Base-by-base conservation (phyloP, 306 rosid species). In the Acacia crassicarpa region DNA sequence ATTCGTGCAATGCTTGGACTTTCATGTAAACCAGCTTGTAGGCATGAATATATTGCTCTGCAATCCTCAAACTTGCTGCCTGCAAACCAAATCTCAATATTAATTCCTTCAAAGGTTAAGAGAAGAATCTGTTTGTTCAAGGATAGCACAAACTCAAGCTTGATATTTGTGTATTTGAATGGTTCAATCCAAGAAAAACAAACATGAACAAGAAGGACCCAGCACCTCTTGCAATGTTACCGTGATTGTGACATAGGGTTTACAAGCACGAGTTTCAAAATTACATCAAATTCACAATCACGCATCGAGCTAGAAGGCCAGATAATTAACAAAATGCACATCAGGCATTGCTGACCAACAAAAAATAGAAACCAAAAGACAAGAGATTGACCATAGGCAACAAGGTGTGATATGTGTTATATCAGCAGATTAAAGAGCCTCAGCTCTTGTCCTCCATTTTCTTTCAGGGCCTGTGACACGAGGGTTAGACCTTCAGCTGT, bases 1-100 rank as follows among this genome's bases (percentile, higher is more conserved):
- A 73, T 40, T 58, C 2, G 67, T 79, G 81, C 17, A 41, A 38
- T 2, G 68, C 51, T 69, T 49, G 65, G 27, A 80, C 44, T 79
- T 69, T 54, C 53, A 11, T 49, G 78, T n/a, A 33, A 23, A 83
- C 58, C 35, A 78, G 72, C 61, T 61, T 25, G 61, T 46, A 76
- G 67, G 99, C 98, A 59, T 85, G 86, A 73, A 93, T 87, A 80
- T 95, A 95, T 84, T 93, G 97, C 89, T 95, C 99, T 40, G 99
- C 99, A 44, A 95, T 82, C 84, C 94, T 92, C 89, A 95, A 87
- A 82, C 92, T 90, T 59, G 99, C 99, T 23, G 99, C 99, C 99
- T 95, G 93, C 87, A 88, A 85, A 74, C 45, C 83, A 86, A 32
- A 85, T 66, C 77, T 78, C 46, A 79, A 70, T 8, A 51, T 84